Conservation (phyloP, 192 early-diverging fungal species). For the Entomortierella chlamydospora region DNA sequence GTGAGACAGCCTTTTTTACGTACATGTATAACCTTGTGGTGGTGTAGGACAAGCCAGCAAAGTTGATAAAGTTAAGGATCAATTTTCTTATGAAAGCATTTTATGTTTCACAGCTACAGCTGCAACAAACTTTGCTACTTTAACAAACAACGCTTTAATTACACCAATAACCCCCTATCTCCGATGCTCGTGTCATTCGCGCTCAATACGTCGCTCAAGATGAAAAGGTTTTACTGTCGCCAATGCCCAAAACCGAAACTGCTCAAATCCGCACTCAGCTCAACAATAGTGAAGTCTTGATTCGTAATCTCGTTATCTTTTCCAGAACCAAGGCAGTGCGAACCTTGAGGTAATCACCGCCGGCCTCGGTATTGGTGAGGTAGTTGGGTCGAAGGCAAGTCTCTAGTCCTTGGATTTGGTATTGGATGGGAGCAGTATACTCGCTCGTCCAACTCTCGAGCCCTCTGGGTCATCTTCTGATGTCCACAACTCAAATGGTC, state of each 20-base stretch:
- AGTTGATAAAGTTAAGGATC: no score
- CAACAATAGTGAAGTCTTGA: slow-evolving; percentile 16
- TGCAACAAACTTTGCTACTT: no score
- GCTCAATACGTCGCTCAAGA: not conserved
- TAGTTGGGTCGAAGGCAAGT: slow-evolving; percentile 76
- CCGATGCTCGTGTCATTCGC: slow-evolving; percentile 20
- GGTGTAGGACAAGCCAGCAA: no score
- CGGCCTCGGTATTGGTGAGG: slow-evolving; percentile 70
- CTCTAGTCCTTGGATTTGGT: slow-evolving; percentile 64
- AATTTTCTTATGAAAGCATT: no score
- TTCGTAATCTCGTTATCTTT: slow-evolving; percentile 24
- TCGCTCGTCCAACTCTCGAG: slow-evolving; percentile 44
- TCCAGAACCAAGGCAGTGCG: not conserved
- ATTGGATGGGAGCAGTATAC: slow-evolving; percentile 70
- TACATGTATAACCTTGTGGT: no score
- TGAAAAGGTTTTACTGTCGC: not conserved
- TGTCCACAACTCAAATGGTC: slow-evolving; percentile 53
- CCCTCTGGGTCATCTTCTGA: slow-evolving; percentile 54
- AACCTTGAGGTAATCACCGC: slow-evolving; percentile 27
- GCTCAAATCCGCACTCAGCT: not conserved
- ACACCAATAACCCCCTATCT: slow-evolving; percentile 10
- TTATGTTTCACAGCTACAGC: no score
- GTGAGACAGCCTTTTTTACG: no score
- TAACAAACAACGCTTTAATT: not conserved
- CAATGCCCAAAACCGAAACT: slow-evolving; percentile 8